phyloP scores from a whole-genome alignment of 371 early-diverging fungal genomes.

The Mucor sp. region DNA sequence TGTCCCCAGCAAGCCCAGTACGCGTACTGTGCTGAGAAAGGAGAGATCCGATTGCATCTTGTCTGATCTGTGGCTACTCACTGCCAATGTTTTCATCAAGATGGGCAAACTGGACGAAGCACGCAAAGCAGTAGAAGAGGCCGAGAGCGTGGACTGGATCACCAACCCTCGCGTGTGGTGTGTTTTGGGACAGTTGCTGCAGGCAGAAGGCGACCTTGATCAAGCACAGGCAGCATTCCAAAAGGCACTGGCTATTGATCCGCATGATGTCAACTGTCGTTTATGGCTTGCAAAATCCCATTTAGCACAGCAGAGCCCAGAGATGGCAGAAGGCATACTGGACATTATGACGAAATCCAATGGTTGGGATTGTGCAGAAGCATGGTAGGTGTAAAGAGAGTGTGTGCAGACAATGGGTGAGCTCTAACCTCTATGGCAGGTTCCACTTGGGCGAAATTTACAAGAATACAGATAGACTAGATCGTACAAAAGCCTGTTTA shows the following conservation, averaged over 20 bases:
- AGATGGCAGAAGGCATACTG: conserved; percentile 61
- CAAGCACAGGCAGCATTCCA: conserved; percentile 55
- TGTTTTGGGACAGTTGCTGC: conserved; percentile 53
- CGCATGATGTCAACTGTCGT: conserved; percentile 44
- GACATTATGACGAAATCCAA: conserved; percentile 53
- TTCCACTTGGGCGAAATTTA: conserved; percentile 60
- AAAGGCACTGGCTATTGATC: conserved; percentile 55
- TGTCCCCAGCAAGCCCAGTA: conserved; percentile 26
- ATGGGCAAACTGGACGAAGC: conserved; percentile 66
- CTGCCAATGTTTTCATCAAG: conserved; percentile 60
- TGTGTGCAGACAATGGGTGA: no score
- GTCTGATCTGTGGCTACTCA: conserved; percentile 61
- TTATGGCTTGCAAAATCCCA: conserved; percentile 52
- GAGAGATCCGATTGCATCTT: conserved; percentile 30
- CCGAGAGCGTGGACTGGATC: conserved; percentile 60
- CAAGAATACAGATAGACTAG: conserved; percentile 55
- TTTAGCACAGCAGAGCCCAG: conserved; percentile 40
- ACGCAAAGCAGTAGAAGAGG: conserved; percentile 66
- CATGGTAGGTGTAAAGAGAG: conserved; percentile 68
- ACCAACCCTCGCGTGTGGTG: conserved; percentile 62
- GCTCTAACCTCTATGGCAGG: conserved; percentile 41
- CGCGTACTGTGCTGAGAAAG: conserved; percentile 24
- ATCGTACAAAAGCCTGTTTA: conserved; percentile 68
- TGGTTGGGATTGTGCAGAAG: conserved; percentile 70
- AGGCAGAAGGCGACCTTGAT: conserved; percentile 40